Percentiles rank a stretch among this genome's conserved stretches.
Evolutionary conservation across 2,329 filamentous ascomycete genomes (phyloP).

Genomic region (Exophiala oligosperma): DNA sequence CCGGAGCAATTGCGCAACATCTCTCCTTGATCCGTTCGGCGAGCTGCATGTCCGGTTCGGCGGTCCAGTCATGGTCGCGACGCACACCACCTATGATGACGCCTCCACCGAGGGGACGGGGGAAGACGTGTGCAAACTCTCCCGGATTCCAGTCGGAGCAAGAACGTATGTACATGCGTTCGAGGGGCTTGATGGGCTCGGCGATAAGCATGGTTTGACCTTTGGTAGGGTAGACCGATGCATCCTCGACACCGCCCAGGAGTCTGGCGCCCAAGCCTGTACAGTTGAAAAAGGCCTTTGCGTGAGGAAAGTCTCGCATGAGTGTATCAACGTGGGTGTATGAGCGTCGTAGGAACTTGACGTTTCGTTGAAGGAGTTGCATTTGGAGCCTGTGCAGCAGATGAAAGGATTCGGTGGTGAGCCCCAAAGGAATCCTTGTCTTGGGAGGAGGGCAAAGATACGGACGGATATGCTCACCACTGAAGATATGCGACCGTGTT

Average conservation of each 20-base stretch:
- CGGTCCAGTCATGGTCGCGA: conserved; percentile 75
- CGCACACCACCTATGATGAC: conserved; percentile 85
- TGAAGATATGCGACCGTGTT: conserved; percentile 85
- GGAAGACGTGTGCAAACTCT: conserved; percentile 79
- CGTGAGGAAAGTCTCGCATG: conserved; percentile 39
- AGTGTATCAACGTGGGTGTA: conserved; percentile 34
- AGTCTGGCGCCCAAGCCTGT: conserved; percentile 73
- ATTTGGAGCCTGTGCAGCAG: conserved; percentile 62
- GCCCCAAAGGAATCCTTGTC: conserved; percentile 40
- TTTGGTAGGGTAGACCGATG: conserved; percentile 69
- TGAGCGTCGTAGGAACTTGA: conserved; percentile 1
- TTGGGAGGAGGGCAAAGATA: conserved; percentile 67
- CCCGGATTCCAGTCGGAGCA: conserved; percentile 67
- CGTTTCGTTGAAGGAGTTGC: conserved; percentile 56
- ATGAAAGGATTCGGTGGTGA: conserved; percentile 52
- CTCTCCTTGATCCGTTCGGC: conserved; percentile 81
- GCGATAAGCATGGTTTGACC: conserved; percentile 71
- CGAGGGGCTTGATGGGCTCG: conserved; percentile 72
- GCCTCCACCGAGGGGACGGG: conserved; percentile 70
- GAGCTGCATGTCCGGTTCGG: conserved; percentile 73
- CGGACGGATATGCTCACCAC: conserved; percentile 58
- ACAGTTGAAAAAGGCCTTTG: conserved; percentile 77
- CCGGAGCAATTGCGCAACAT: conserved; percentile 62
- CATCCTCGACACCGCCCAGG: conserved; percentile 79
- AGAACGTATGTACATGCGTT: conserved; percentile 69